Base-by-base conservation (phyloP, 805 yeast genomes). In the Candida alai region DNA sequence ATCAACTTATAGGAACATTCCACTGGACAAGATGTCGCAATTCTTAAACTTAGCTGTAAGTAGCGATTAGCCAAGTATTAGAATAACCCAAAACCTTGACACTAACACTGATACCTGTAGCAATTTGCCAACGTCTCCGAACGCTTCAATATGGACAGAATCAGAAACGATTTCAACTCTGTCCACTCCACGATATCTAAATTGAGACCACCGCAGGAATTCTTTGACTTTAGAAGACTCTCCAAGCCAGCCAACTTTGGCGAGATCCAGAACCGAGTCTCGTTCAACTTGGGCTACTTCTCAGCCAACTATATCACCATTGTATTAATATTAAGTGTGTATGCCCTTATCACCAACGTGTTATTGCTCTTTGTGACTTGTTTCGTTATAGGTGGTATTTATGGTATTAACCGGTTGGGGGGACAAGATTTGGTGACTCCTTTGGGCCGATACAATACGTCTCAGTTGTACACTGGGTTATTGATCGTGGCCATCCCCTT, bases 241-340 rank as follows among this genome's bases (percentile, higher is more conserved):
- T 84, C 95, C 23, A 88, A 87, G 58, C 99, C 99, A 14, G 78
- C 76, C 35, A 88, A 87, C 60, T 83, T 88, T 58, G 79, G 83
- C 31, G 98, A 93, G 47, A 68, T 84, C 32, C 98, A 93, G 65
- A 76, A 84, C 48, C 78, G 99, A 59, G 86, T 90, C 26, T 65
- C 82, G 28, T 93, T 77, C 71, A 93, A 93, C 62, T 65, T 93
- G 58, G 78, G 85, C 29, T 84, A 90, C 65, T 93, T 79, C 64
- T 80, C 86, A 39, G 80, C 95, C 35, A 93, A 93, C 65, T 93
- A 93, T 62, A 73, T 80, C 36, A 63, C 83, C 28, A 74, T 93
- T 34, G 77, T 89, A 35, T 74, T 78, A 9, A 58, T 80, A 37
- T 74, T 93, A 44, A 78, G 85, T 37, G 65, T 89, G 25, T 93